Base-by-base conservation (phyloP, 495 filamentous ascomycete genomes). In the Penicillium tannophilum region DNA sequence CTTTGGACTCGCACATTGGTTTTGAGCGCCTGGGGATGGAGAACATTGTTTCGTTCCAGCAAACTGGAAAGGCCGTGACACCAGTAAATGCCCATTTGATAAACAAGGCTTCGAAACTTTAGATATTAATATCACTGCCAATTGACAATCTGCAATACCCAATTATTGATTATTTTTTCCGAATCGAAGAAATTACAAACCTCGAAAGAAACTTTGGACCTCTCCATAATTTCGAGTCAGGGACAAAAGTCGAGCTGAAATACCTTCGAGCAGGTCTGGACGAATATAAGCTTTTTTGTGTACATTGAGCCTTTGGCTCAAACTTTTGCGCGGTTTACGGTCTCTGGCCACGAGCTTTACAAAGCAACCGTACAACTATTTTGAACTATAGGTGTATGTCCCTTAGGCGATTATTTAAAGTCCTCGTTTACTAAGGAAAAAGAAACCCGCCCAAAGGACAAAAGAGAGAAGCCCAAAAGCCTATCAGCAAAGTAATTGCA, bases 11-110 rank as follows among this genome's bases (percentile, higher is more conserved):
- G 52, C 86, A 89, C 62, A 74, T 83, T 47, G 87, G 86, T 6
- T 91, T 91, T 66, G 89, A 93, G 76, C 78, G 82, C 65, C 61
- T 91, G 66, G 84, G 82, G 26, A 90, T 91, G 86, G 76, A 85
- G 70, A 91, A 91, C 72, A 83, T 91, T 31, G 70, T 86, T 63
- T 79, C 76, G 1, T 87, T 87, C 54, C 66, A 89, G 8, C 61
- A 70, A 33, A 82, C 77, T 4, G 70, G 75, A 46, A 72, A 80
- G 62, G 77, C 87, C 4, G 60, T 90, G 43, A 90, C 87, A 35
- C 82, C 86, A 10, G 86, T 89, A 16, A 91, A 92, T 67, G 52
- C 79, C 63, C 79, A 87, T 56, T 74, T 77, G 63, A 59, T 87
- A 6, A 60, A 59, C 23, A 62, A 62, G 54, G 52, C 39, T 4